Evolutionary conservation across 106 monocot species (phyloP), one percentile per base, ranked within the genome.

Genomic region (Acorus gramineus): DNA sequence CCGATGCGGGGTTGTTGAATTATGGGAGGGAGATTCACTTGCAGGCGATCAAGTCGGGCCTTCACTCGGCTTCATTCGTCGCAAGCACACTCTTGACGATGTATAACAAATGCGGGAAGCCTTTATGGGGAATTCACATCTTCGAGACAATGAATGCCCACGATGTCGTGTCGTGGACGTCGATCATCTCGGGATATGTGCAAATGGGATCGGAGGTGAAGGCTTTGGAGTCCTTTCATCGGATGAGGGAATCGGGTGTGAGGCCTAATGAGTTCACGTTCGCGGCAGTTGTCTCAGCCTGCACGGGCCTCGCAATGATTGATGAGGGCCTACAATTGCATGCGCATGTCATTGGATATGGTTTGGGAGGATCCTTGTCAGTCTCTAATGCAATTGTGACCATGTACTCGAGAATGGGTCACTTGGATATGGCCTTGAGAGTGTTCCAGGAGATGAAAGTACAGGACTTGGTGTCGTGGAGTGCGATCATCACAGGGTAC

Each of bases 101-200:
- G 28, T 28, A 28, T 28, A 28, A 28, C 28, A 28, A 28, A 28
- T 28, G 28, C 28, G 28, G 28, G 1, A 28, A 28, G 1, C 28
- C 28, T 28, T 1, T 28, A 28, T 28, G 28, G 28, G 28, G 28
- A 1, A 28, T 28, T 28, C 28, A 28, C n/a, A 49, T 86, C 11
- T 71, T 94, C 45, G 50, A 62, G 13, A 8, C 74, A 11, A 82
- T 86, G 81, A 65, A 49, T 2, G 7, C 49, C 2, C 79, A 63
- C 3, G 94, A 94, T 55, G 90, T 90, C 0, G 78, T 79, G 11
- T 74, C 94, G 0, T 94, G 94, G 90, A 94, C 90, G 9, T 79
- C 81, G 43, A 14, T 77, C 11, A 86, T 94, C 8, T 59, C 90
- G 9, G 62, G 84, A 4, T 78, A 82, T 49, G 67, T 68, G 50